Conservation (phyloP, 768 basidiomycete species). For the Psilocybe azurescens region DNA sequence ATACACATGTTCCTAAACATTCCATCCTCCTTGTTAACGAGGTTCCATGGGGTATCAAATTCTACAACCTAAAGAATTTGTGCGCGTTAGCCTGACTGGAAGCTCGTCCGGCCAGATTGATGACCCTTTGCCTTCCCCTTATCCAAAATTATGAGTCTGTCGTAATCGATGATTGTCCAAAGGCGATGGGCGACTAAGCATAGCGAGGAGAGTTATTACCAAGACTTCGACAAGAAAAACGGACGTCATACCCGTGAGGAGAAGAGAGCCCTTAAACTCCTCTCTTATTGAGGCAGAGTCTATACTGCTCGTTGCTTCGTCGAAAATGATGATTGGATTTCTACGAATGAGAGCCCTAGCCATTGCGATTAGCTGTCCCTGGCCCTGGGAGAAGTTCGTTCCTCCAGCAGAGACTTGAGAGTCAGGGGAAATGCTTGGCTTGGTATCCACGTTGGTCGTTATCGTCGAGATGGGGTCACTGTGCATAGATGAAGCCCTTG, state of each 20-base stretch:
- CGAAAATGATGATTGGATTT: conserved; percentile 77
- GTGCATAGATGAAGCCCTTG: conserved; percentile 47
- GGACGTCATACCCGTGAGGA: conserved; percentile 65
- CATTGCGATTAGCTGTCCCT: conserved; percentile 88
- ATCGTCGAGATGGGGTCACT: conserved; percentile 47
- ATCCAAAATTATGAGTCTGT: conserved; percentile 81
- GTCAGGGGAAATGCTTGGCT: conserved; percentile 63
- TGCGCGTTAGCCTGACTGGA: background rate
- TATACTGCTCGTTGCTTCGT: conserved; percentile 87
- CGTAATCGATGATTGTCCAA: conserved; percentile 82
- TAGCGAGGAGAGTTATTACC: conserved; percentile 8
- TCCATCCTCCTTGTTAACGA: conserved; percentile 66
- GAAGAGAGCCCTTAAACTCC: conserved; percentile 77
- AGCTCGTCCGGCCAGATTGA: background rate
- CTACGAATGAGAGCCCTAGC: conserved; percentile 77
- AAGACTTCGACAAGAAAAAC: background rate
- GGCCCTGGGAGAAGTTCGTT: conserved; percentile 91
- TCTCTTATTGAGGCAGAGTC: conserved; percentile 88
- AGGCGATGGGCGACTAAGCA: conserved; percentile 71
- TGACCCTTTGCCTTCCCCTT: conserved; percentile 50
- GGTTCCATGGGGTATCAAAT: conserved; percentile 74
- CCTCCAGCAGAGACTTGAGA: conserved; percentile 87
- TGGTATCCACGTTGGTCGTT: conserved; percentile 60
- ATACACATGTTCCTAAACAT: conserved; percentile 74
- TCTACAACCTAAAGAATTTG: conserved; percentile 48